Evolutionary conservation across 345 rosid species (phyloP), one percentile per base, ranked within the genome.

Genomic region (Eucalyptus paniculata): DNA sequence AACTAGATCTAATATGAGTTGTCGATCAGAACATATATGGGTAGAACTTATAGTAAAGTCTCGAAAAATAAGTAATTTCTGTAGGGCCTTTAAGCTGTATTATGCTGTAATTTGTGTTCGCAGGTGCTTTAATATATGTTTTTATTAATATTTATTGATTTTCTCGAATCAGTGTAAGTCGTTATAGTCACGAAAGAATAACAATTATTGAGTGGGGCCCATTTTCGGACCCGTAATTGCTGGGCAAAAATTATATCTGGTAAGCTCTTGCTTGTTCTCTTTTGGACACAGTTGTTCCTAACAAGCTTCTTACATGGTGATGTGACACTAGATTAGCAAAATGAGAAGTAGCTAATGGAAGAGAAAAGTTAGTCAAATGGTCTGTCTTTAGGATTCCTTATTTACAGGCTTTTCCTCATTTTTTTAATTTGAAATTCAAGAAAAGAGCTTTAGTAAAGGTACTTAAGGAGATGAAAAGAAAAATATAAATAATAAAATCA

Each of bases 141-240:
- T 60, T 60, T 60, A 12, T 60, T 28, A 28, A 60, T 60, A 12
- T 18, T 32, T 2, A 4, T 67, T n/a, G 77, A 14, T 65, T 65
- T 65, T 65, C 11, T 65, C 0, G 21, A 65, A 65, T 65, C 9
- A 8, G 21, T 7, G 37, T 13, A n/a, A n/a, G 37, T 65, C 21
- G 8, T 15, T 3, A 0, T n/a, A 7, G 77, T 65, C 34, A n/a
- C 72, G 3, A 2, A 65, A 16, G 37, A 0, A 9, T n/a, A 65
- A 19, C 69, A 60, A 26, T 28, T 60, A 28, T 26, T 11, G 69
- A 12, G 14, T 26, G 62, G 62, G 32, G 62, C n/a, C 67, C 67
- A 60, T 12, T 28, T 60, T 60, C 67, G 7, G 5, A 65, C 16
- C 72, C 5, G 2, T n/a, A 7, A n/a, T 65, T 65, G 72, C 8